These are phyloP conservation scores for Alternaria incomplexa DNA, from an alignment of 2,329 filamentous ascomycete genomes.

Conservation along the genomic window DNA sequence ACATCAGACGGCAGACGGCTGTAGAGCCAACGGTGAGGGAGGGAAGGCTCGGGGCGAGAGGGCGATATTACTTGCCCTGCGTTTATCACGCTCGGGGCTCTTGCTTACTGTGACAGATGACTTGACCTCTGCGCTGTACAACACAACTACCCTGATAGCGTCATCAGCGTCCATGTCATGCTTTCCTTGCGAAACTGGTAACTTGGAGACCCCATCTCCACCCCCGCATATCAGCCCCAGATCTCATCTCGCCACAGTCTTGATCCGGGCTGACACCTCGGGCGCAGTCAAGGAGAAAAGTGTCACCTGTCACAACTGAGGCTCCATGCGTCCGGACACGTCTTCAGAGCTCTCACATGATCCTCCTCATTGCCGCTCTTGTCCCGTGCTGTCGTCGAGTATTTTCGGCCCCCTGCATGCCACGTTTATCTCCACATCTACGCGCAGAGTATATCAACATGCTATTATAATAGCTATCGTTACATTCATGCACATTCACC, in stretches of 20 bases:
- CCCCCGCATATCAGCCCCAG: constrained; percentile 6
- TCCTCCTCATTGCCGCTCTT: background rate
- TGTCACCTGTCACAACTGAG: background rate
- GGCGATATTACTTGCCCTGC: background rate
- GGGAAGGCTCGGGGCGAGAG: constrained; percentile 12
- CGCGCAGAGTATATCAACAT: background rate
- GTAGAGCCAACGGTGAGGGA: constrained; percentile 15
- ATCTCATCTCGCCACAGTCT: background rate
- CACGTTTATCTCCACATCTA: background rate
- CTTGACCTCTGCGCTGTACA: background rate
- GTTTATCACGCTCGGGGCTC: background rate
- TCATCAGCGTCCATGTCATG: background rate
- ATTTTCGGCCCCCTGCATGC: background rate
- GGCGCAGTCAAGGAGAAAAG: background rate
- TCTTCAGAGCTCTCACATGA: background rate
- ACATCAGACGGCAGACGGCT: constrained; percentile 14
- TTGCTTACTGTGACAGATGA: background rate
- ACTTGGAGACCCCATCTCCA: background rate
- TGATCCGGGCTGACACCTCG: background rate
- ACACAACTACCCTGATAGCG: background rate
- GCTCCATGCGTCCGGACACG: background rate
- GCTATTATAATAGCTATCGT: background rate
- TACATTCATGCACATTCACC: background rate
- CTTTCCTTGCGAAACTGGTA: background rate
- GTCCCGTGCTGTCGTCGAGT: background rate